Base-by-base conservation (phyloP, 116 monocot genomes). In the Trichopus zeylanicus region DNA sequence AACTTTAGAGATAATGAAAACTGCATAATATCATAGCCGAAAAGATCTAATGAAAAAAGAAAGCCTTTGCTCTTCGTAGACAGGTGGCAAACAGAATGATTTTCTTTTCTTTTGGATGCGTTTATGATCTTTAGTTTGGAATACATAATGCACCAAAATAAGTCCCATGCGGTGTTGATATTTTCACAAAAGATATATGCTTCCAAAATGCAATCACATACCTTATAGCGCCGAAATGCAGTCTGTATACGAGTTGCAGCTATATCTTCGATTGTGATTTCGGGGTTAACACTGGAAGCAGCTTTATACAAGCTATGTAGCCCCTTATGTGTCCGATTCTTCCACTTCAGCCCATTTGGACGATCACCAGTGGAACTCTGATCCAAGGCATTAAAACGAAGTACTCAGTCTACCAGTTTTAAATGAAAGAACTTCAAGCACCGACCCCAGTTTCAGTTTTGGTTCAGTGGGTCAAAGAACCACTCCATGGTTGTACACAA, bases 221-320 rank as follows among this genome's bases (percentile, higher is more conserved):
- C 95, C 95, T 68, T 83, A 78, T 57, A 84, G 22, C 68, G 53
- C 35, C 90, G 74, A 70, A 72, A 95, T 52, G 87, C 84, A 67
- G 75, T 76, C 69, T 97, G 90, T 64, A 97, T 97, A 16, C 72
- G 74, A 67, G 55, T 77, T 22, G 90, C 87, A 35, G 95, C 87
- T 52, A 19, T 60, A 9, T 81, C 81, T 69, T 90, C 84, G 13
- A 57, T 59, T 37, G 21, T 56, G 18, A 76, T 51, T n/a, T 28
- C 66, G 18, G 48, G 51, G 55, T 67, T 81, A 34, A 58, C 56
- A 61, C 58, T 49, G n/a, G 61, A 56, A 33, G 62, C 51, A 63
- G 74, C 51, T 42, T 53, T 53, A 56, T 54, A 33, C 13, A 53
- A 47, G 55, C 56, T 70, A 39, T 48, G 67, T 6, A 67, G 65